Evolutionary conservation across 768 basidiomycete genomes (phyloP), one percentile per base, ranked within the genome.

Genomic region (Amanita thiersii): DNA sequence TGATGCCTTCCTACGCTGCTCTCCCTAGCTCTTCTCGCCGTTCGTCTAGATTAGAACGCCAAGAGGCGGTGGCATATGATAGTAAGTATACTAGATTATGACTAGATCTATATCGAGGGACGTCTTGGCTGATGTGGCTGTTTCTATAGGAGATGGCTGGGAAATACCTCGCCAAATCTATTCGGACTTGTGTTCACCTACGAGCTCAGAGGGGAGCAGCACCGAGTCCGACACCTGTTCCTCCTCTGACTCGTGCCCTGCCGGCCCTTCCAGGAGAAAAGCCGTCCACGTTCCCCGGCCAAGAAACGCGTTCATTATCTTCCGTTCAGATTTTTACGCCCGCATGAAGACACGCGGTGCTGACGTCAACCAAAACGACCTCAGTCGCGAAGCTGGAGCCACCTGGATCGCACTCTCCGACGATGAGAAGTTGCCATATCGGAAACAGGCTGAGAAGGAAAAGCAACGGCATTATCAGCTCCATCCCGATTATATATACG

Each of bases 261-360:
- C 34, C 35, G 45, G 37, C 19, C 36, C 23, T 20, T 21, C 28
- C n/a, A 30, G 19, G 15, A 43, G 43, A 10, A 50, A 47, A 7
- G 40, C 50, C 24, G 42, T 48, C 9, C 52, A 58, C 28, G 48
- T 65, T 26, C 59, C 59, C 11, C 63, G 65, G 3, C 65, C 64
- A 2, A 56, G 59, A n/a, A 67, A 67, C 43, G 57, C 63, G 11
- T 67, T 67, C 46, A 62, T 67, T 39, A 30, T 61, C 42, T 65
- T 61, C 50, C 62, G 65, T 15, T 65, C 61, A 6, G 47, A 54
- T 32, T 56, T 57, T 39, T 49, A 50, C 33, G 43, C 23, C 19
- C 34, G 21, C 28, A 37, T 24, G 31, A 48, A 30, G 39, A 26
- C 44, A 49, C 32, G 4, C 9, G 39, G 19, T 40, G 44, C 39